Evolutionary conservation across 2,329 filamentous ascomycete genomes (phyloP).

Genomic region (Penicillium corylophilum): DNA sequence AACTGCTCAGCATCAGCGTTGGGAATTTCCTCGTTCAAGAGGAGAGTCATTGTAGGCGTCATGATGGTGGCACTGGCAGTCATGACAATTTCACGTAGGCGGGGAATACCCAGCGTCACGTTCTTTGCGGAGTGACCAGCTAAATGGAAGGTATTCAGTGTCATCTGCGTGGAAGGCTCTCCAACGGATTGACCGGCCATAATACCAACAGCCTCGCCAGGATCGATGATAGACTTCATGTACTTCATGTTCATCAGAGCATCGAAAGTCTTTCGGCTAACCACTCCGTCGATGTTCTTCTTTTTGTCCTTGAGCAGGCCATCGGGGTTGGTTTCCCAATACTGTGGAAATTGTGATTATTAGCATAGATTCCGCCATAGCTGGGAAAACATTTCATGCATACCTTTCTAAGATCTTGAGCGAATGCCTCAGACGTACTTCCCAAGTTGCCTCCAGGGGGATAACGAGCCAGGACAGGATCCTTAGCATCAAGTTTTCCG

Average conservation of each 20-base stretch:
- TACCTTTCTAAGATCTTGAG: slow-evolving; percentile 63
- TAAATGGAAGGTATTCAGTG: slow-evolving; percentile 98
- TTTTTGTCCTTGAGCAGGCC: slow-evolving; percentile 61
- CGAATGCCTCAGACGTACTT: slow-evolving; percentile 87
- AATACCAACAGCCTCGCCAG: slow-evolving; percentile 94
- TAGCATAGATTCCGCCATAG: slow-evolving; percentile 11
- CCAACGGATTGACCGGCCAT: slow-evolving; percentile 95
- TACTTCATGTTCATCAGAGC: slow-evolving; percentile 89
- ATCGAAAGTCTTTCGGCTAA: slow-evolving; percentile 72
- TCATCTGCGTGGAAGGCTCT: slow-evolving; percentile 99
- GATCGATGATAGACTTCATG: slow-evolving; percentile 84
- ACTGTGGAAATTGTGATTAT: slow-evolving; percentile 45
- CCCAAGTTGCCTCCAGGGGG: slow-evolving; percentile 77
- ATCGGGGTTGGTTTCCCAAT: slow-evolving; percentile 72
- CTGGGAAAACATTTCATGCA: slow-evolving; percentile 13
- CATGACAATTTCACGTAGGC: slow-evolving; percentile 97
- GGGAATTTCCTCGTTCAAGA: slow-evolving; percentile 70
- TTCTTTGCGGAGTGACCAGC: slow-evolving; percentile 98
- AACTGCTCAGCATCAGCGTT: slow-evolving; percentile 71
- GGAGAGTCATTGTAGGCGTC: slow-evolving; percentile 73
- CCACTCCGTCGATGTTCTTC: slow-evolving; percentile 43
- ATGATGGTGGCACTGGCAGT: slow-evolving; percentile 86
- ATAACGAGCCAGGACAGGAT: slow-evolving; percentile 72
- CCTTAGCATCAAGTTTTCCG: slow-evolving; percentile 64
- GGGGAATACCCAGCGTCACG: slow-evolving; percentile 96